Evolutionary conservation across 2,329 filamentous ascomycete genomes (phyloP), one percentile per base, ranked within the genome.

Genomic region (Xylaria sp.): DNA sequence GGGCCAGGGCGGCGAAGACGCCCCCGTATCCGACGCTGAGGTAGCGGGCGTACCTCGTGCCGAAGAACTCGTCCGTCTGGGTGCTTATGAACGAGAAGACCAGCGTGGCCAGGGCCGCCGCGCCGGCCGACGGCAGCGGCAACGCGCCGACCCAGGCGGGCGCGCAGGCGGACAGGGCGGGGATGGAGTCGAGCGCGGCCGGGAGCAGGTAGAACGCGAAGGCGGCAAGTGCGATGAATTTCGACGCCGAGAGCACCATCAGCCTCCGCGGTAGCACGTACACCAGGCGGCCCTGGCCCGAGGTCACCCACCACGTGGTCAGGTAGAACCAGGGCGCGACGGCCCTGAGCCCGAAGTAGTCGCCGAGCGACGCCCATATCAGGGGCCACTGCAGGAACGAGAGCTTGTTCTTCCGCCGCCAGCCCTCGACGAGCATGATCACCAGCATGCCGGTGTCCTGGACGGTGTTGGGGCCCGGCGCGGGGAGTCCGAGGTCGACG

Each of bases 361-460:
- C 47, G n/a, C 47, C 47, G 7, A 49, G 24, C 3, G 24, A 13
- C 8, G 22, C 19, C 47, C 47, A 49, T 7, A 42, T 4, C 2
- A 49, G 21, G n/a, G 47, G 47, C 47, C 47, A 49, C 19, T 49
- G 47, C 17, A 38, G 39, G 18, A 19, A 17, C 5, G 47, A 43
- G 7, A 37, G 6, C 7, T 29, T 43, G 24, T 49, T 41, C 39
- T 8, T 24, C 17, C 38, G 19, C 16, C 47, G 47, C 47, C 47
- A 49, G 22, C 47, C 47, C 19, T 49, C 47, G 39, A 49, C 47
- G 2, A 49, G 38, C 39, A 49, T 43, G 22, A 43, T 19, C 11
- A 37, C 17, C 11, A 43, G 22, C 6, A 37, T 11, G 21, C 39
- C 39, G 18, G 18, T 38, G 9, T 34, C 39, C 4, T 16, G 11